Evolutionary conservation across 495 filamentous ascomycete genomes (phyloP).

Genomic region (Cryomyces minteri): DNA sequence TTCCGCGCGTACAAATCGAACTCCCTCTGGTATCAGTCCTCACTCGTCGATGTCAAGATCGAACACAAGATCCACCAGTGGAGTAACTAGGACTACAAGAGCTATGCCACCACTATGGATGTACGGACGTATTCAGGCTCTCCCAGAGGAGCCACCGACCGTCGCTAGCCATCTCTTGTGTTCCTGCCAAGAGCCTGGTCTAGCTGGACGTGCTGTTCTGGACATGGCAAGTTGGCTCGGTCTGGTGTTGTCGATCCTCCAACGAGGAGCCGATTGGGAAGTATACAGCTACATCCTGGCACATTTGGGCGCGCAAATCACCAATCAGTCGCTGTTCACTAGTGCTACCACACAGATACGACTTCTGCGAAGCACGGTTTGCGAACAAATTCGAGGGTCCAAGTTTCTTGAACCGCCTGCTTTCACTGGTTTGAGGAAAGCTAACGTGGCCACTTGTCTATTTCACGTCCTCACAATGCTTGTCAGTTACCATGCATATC

Average conservation of each 20-base stretch:
- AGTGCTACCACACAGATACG: slow-evolving; percentile 54
- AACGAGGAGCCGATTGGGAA: slow-evolving; percentile 77
- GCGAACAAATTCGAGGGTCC: slow-evolving; percentile 59
- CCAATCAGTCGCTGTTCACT: slow-evolving; percentile 72
- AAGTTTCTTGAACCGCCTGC: slow-evolving; percentile 58
- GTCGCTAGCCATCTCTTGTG: slow-evolving; percentile 17
- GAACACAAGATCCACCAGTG: slow-evolving; percentile 12
- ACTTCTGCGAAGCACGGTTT: slow-evolving; percentile 55
- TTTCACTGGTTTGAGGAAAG: slow-evolving; percentile 60
- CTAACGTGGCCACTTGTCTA: slow-evolving; percentile 73
- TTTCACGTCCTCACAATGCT: slow-evolving; percentile 72
- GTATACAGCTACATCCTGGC: slow-evolving; percentile 79
- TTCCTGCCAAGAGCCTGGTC: slow-evolving; percentile 9
- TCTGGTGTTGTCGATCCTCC: slow-evolving; percentile 49
- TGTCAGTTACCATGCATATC: slow-evolving; percentile 70
- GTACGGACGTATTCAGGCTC: slow-evolving; percentile 28
- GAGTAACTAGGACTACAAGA: slow-evolving; percentile 15
- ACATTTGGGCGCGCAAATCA: slow-evolving; percentile 72
- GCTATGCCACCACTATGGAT: slow-evolving; percentile 32
- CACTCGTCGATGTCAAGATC: slow-evolving; percentile 19
- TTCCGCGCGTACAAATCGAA: slow-evolving; percentile 9
- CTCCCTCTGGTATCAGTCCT: slow-evolving; percentile 5
- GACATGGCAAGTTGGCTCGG: slow-evolving; percentile 63
- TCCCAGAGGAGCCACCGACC: slow-evolving; percentile 24
- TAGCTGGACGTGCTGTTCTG: slow-evolving; percentile 22